A percentile compares a stretch with the other conserved stretches of the same genome.
phyloP scores from a whole-genome alignment of 2,329 filamentous ascomycete genomes.

The Aspergillus nomiae region DNA sequence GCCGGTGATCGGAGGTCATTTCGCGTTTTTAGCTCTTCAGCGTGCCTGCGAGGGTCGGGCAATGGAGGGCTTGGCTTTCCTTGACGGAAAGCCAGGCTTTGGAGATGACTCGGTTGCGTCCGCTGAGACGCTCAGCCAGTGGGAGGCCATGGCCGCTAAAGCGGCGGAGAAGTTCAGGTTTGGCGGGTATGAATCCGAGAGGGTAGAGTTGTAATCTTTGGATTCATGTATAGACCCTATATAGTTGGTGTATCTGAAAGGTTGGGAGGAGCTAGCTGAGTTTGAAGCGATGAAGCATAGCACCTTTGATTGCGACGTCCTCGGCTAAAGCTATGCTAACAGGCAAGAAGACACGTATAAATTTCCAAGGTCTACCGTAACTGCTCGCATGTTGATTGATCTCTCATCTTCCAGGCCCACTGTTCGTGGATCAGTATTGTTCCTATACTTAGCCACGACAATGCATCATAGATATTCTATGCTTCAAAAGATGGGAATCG shows the following conservation, averaged over 20 bases:
- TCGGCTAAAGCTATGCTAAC: background rate
- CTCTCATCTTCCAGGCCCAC: background rate
- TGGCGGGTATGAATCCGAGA: slow-evolving; percentile 20
- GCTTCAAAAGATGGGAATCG: no score
- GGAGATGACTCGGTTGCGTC: slow-evolving; percentile 19
- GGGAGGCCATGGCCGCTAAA: slow-evolving; percentile 24
- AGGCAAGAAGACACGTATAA: background rate
- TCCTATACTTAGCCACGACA: background rate
- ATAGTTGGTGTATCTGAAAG: background rate
- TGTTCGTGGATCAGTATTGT: background rate
- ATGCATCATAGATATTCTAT: background rate
- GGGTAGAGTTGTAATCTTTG: slow-evolving; percentile 25
- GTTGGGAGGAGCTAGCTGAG: background rate
- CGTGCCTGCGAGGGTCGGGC: slow-evolving; percentile 74
- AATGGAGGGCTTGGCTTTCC: slow-evolving; percentile 56
- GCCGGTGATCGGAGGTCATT: slow-evolving; percentile 83
- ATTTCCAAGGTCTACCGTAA: background rate
- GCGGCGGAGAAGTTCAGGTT: slow-evolving; percentile 25
- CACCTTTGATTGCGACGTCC: background rate
- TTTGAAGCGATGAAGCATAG: background rate
- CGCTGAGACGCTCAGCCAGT: slow-evolving; percentile 13
- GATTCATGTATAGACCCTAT: background rate
- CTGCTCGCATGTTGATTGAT: background rate
- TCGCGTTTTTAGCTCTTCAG: slow-evolving; percentile 80
- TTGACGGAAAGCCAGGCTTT: slow-evolving; percentile 38